Evolutionary conservation across 2,329 filamentous ascomycete genomes (phyloP), one percentile per base, ranked within the genome.

Genomic region (Chaetomium sp.): DNA sequence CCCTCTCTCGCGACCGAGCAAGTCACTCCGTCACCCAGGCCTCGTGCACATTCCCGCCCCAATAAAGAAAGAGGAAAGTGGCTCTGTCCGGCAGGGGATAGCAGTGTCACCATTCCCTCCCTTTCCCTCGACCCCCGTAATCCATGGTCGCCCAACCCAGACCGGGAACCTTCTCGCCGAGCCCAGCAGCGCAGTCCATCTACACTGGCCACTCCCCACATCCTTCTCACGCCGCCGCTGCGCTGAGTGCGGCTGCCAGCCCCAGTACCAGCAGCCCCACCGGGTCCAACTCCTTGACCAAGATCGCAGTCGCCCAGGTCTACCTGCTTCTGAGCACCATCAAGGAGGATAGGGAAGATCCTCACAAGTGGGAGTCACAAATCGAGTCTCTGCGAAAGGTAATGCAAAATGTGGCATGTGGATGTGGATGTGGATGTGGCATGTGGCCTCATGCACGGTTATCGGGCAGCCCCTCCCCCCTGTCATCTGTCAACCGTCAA

Each of bases 251-350:
- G 81, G 83, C 80, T 78, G 83, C 84, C 71, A 87, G 83, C 77
- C 83, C 84, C 72, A 85, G 82, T 79, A 85, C 83, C 73, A 85
- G 80, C 78, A 87, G 85, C 78, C 85, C 85, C 75, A 87, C 84
- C 74, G 84, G 84, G 77, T 82, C 80, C 70, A 86, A 79, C 75
- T 89, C 89, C 75, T 84, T 98, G 72, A 90, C 90, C 67, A 97
- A 96, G 80, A 95, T 99, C 77, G 93, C 95, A 73, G 89, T 97
- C 74, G 93, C 95, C 70, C 95, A 99, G 82, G 88, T 98, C 70
- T 96, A 95, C 80, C 88, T 99, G 69, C 86, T 99, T 64, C 85
- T 99, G 70, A 95, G 93, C 80, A 93, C 92, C 38, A 90, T 98
- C 75, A 97, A 95, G 78, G 93, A 97, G 81, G 94, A 96, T 77